A percentile compares a stretch with the other conserved stretches of the same genome.
Conservation (phyloP, 202 grass and related monocot genomes). For the Carex arenaria region DNA sequence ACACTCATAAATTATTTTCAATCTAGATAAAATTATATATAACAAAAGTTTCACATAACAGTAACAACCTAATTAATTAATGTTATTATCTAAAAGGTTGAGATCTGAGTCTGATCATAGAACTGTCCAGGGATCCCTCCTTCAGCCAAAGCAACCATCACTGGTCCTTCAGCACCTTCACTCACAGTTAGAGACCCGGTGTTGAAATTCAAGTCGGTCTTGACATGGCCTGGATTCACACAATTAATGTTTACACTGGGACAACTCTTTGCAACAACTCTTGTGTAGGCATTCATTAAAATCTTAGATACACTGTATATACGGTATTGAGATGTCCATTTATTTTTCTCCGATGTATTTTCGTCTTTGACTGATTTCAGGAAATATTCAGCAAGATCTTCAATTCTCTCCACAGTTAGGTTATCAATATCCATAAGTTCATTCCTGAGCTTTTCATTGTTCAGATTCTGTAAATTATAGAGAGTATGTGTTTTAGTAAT, state of each 20-base stretch:
- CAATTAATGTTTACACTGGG: conserved; percentile 18
- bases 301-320: conserved; percentile 25
- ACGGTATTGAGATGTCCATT: neutral
- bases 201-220: conserved; percentile 19
- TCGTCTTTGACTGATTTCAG: neutral
- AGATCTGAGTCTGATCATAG: no score
- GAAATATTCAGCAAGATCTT: no score
- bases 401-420: no score
- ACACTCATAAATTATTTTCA: no score
- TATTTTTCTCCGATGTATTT: neutral
- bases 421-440: no score
- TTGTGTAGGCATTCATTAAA: conserved; percentile 17
- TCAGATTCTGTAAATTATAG: neutral
- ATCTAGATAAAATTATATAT: no score
- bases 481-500: neutral
- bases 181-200: neutral
- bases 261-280: neutral
- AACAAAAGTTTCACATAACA: no score
- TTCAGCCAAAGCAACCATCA: no score
- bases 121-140: no score
- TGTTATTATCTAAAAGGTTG: neutral
- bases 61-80: no score
- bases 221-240: conserved; percentile 18
- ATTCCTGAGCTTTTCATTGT: neutral
- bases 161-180: no score